Evolutionary conservation across 106 monocot species (phyloP).

Genomic region (Apostasia shenzhenica): DNA sequence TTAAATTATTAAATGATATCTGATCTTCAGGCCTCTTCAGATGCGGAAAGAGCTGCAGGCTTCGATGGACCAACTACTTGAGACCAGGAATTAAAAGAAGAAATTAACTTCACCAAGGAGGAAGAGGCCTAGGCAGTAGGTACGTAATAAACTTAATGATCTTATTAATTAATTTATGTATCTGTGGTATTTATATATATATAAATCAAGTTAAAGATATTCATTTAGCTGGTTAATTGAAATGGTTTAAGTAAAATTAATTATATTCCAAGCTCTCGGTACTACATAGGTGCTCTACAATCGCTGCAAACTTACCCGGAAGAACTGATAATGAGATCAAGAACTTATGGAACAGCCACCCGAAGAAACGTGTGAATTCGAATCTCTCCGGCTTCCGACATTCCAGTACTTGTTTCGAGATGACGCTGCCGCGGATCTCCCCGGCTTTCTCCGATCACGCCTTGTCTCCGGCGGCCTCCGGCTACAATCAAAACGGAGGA

Average conservation of each 20-base stretch:
- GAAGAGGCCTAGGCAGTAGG: conserved; percentile 81
- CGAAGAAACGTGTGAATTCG: not conserved
- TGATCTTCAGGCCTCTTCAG: conserved; percentile 43
- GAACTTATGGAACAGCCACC: not conserved
- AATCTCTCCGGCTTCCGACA: too few relatives aligned
- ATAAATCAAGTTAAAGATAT: too few relatives aligned
- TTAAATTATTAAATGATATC: not conserved
- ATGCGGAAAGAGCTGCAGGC: conserved; percentile 82
- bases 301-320: conserved; percentile 1
- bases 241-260: too few relatives aligned
- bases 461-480: too few relatives aligned
- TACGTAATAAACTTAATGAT: conserved; percentile 2
- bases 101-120: conserved; percentile 53
- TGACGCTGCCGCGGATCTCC: too few relatives aligned
- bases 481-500: too few relatives aligned
- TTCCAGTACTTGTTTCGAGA: too few relatives aligned
- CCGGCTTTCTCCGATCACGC: too few relatives aligned
- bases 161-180: too few relatives aligned
- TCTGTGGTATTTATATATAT: too few relatives aligned
- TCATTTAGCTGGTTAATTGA: too few relatives aligned
- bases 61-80: conserved; percentile 86
- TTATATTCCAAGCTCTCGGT: too few relatives aligned
- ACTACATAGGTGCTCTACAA: not conserved
- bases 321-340: conserved; percentile 9
- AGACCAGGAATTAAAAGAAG: conserved; percentile 83